Evolutionary conservation across 768 basidiomycete genomes (phyloP), one percentile per base, ranked within the genome.

Genomic region (Termitomyces sp.): DNA sequence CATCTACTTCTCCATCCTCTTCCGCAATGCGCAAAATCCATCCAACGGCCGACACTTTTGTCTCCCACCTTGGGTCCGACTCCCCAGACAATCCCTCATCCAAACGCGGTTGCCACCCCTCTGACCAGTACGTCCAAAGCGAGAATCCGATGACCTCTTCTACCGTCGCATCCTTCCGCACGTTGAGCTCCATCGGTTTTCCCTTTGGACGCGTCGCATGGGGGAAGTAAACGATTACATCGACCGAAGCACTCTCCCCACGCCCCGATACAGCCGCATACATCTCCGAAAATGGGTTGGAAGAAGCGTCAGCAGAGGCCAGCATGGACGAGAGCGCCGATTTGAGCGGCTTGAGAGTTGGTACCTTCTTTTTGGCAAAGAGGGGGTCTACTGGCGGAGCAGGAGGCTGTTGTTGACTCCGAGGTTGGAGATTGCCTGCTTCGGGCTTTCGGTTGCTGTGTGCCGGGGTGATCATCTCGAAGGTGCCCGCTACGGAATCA

Each of bases 1-100:
- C 97, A 71, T 99, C 97, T 0, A 98, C 94, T 72, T 98, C 96
- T 15, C 97, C 97, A 71, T 98, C 96, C 49, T 95, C 92, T 68
- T 99, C 97, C 1, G 94, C 92, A 58, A 98, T 94, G 61, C 94
- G 79, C 75, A 99, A 72, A 43, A 93, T 88, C 96, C 97, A 99
- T 1, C 93, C 94, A 4, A 91, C 79, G 0, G 92, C 90, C 49
- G 86, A 89, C 52, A 93, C 76, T 64, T 76, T 79, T 1, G 79
- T 79, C 17, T 77, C 76, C 74, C 83, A 79, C 67, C 82, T 86
- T 38, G 83, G 81, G 63, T 92, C 88, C 32, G 85, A 83, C 63
- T 85, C 85, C 4, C 79, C 82, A 40, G 71, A 77, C 55, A 87
- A 63, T 1, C 80, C 88, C 56, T 89, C 88, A 63, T 91, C 86